Conservation (phyloP, 352 stramenopile genomes). For the Globisporangium cylindrosporum region DNA sequence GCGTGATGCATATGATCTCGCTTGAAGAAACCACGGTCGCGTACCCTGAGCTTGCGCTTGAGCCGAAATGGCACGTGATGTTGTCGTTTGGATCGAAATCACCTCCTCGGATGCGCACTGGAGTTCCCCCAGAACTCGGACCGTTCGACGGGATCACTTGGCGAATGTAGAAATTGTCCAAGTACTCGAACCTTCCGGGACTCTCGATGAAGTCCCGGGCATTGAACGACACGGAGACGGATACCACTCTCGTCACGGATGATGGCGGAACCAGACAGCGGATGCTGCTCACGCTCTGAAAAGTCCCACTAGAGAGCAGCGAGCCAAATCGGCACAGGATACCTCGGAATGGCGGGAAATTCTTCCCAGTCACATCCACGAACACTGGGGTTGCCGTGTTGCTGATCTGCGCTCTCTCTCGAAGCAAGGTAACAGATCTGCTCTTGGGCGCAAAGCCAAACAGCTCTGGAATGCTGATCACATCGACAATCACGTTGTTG, state of each 20-base stretch:
- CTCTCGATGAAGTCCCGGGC: conserved; percentile 45
- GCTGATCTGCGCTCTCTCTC: not conserved
- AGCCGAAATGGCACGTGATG: conserved; percentile 52
- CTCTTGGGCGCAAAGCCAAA: conserved; percentile 29
- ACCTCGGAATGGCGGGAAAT: conserved; percentile 36
- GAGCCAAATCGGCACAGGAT: conserved; percentile 38
- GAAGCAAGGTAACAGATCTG: not conserved
- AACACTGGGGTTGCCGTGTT: not conserved
- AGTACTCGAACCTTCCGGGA: conserved; percentile 33
- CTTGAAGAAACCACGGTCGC: conserved; percentile 41
- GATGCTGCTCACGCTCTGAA: conserved; percentile 31
- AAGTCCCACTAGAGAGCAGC: conserved; percentile 26
- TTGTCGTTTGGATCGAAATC: conserved; percentile 37
- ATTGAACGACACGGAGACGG: conserved; percentile 65
- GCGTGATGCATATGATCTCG: conserved; percentile 42
- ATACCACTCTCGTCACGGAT: conserved; percentile 17
- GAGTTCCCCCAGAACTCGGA: conserved; percentile 52
- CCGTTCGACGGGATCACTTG: conserved; percentile 44
- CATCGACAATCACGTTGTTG: conserved; percentile 26
- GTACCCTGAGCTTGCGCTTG: conserved; percentile 4
- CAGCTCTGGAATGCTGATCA: conserved; percentile 30
- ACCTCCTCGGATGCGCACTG: conserved; percentile 55
- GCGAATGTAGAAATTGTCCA: conserved; percentile 28
- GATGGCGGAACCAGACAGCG: conserved; percentile 43
- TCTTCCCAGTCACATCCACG: conserved; percentile 35